Percentiles rank a stretch among this genome's conserved stretches.
Evolutionary conservation across 495 filamentous ascomycete species (phyloP).

Genomic region (Neurospora terricola): DNA sequence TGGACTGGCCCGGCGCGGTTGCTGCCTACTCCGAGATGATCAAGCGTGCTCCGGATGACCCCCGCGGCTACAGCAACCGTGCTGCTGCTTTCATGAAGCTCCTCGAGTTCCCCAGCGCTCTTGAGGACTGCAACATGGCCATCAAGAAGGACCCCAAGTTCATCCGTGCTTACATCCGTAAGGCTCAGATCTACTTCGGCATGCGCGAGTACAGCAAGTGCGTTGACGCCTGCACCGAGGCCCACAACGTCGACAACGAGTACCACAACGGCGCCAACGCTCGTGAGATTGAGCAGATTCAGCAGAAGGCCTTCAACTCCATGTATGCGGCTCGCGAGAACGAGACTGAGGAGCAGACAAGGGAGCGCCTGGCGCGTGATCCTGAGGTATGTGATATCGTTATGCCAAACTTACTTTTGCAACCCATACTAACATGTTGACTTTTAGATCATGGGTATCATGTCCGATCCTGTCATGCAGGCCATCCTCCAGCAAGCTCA

Average conservation of each 20-base stretch:
- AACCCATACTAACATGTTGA: conserved; percentile 20
- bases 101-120: conserved; percentile 84
- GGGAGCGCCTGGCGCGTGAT: conserved; percentile 82
- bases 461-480: conserved; percentile 95
- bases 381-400: conserved; percentile 64
- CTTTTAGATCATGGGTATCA: conserved; percentile 71
- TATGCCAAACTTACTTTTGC: not conserved
- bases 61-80: conserved; percentile 93
- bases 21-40: conserved; percentile 95
- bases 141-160: conserved; percentile 87
- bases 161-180: conserved; percentile 89
- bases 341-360: conserved; percentile 94
- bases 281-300: conserved; percentile 85
- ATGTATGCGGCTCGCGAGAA: conserved; percentile 85
- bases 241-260: conserved; percentile 60
- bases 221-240: conserved; percentile 79
- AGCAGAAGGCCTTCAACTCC: conserved; percentile 85
- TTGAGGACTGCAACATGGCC: conserved; percentile 85
- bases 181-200: conserved; percentile 83
- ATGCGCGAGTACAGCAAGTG: conserved; percentile 97
- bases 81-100: conserved; percentile 95
- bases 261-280: conserved; percentile 59
- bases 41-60: conserved; percentile 87
- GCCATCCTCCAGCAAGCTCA: conserved; percentile 95
- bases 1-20: conserved; percentile 92